phyloP scores from a whole-genome alignment of 495 filamentous ascomycete species.

The Trichocladium antarcticum region DNA sequence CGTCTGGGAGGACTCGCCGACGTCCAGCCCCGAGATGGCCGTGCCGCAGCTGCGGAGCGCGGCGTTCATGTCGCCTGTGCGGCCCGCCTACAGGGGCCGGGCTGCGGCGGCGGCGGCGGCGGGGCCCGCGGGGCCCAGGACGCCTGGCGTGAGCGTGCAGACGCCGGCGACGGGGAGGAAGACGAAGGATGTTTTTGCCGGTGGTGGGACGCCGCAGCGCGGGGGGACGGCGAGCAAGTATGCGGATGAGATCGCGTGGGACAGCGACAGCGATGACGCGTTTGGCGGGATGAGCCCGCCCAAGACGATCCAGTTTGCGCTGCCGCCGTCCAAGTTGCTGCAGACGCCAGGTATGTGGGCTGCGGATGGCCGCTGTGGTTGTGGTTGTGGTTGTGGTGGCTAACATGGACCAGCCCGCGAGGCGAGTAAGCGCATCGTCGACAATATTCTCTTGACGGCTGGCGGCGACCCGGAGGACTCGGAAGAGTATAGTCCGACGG shows the following conservation, averaged over 20 bases:
- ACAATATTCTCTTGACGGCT: slow-evolving; percentile 78
- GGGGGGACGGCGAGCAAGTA: slow-evolving; percentile 26
- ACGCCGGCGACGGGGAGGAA: slow-evolving; percentile 46
- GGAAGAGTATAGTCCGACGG: slow-evolving; percentile 58
- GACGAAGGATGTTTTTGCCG: slow-evolving; percentile 32
- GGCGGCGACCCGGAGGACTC: slow-evolving; percentile 51
- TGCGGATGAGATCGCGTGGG: slow-evolving; percentile 50
- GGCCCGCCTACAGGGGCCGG: slow-evolving; percentile 21
- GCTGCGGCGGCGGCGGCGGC: slow-evolving; percentile 2
- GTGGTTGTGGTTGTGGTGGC: background rate
- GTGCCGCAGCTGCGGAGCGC: slow-evolving; percentile 73
- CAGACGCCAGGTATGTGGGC: slow-evolving; percentile 68
- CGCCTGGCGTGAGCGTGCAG: slow-evolving; percentile 70
- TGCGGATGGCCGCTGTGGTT: background rate
- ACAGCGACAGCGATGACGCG: slow-evolving; percentile 49
- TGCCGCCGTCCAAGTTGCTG: slow-evolving; percentile 75
- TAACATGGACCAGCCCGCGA: slow-evolving; percentile 54
- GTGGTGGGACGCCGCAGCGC: slow-evolving; percentile 1
- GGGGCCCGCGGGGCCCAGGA: slow-evolving; percentile 34
- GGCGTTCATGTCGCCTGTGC: slow-evolving; percentile 67
- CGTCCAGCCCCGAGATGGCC: slow-evolving; percentile 66
- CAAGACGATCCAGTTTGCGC: slow-evolving; percentile 93
- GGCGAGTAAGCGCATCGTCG: slow-evolving; percentile 84
- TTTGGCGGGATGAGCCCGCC: slow-evolving; percentile 73
- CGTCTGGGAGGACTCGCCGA: slow-evolving; percentile 47